These are phyloP conservation scores for Xylariaceae sp. DNA, from an alignment of 2,329 filamentous ascomycete genomes.

Conservation along the genomic window DNA sequence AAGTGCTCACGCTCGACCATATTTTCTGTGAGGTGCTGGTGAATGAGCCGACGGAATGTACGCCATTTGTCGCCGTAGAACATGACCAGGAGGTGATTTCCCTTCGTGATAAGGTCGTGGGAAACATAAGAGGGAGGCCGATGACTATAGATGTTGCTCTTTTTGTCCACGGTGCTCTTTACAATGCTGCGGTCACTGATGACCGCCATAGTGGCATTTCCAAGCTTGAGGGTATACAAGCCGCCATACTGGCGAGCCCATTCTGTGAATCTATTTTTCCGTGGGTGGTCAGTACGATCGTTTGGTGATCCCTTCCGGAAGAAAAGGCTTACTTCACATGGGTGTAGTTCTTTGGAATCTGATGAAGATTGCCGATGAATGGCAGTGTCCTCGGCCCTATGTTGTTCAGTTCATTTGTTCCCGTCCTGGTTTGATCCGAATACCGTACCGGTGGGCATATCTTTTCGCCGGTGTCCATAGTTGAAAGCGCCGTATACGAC, in stretches of 20 bases:
- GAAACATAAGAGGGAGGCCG: slow-evolving; percentile 41
- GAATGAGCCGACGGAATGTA: slow-evolving; percentile 42
- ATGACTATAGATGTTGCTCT: slow-evolving; percentile 41
- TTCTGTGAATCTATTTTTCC: slow-evolving; percentile 37
- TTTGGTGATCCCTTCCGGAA: neutral
- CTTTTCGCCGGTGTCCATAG: slow-evolving; percentile 14
- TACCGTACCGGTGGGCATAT: slow-evolving; percentile 13
- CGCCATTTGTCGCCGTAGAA: slow-evolving; percentile 45
- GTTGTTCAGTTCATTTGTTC: too few species aligned
- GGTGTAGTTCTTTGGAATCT: slow-evolving; percentile 12
- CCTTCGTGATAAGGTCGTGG: slow-evolving; percentile 41
- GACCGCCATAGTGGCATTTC: slow-evolving; percentile 37
- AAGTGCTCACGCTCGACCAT: slow-evolving; percentile 39
- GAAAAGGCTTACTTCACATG: slow-evolving; percentile 8
- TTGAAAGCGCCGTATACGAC: slow-evolving; percentile 11
- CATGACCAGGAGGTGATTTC: slow-evolving; percentile 43
- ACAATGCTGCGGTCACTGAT: slow-evolving; percentile 13
- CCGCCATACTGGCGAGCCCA: slow-evolving; percentile 35
- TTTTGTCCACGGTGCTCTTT: slow-evolving; percentile 38
- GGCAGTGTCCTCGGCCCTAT: slow-evolving; percentile 14
- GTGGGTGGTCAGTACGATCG: neutral
- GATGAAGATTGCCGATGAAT: slow-evolving; percentile 17
- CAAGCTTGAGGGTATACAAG: slow-evolving; percentile 15
- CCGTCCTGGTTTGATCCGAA: too few species aligned
- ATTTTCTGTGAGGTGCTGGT: slow-evolving; percentile 43